Conservation (phyloP, 495 filamentous ascomycete species). For the Apodospora peruviana region DNA sequence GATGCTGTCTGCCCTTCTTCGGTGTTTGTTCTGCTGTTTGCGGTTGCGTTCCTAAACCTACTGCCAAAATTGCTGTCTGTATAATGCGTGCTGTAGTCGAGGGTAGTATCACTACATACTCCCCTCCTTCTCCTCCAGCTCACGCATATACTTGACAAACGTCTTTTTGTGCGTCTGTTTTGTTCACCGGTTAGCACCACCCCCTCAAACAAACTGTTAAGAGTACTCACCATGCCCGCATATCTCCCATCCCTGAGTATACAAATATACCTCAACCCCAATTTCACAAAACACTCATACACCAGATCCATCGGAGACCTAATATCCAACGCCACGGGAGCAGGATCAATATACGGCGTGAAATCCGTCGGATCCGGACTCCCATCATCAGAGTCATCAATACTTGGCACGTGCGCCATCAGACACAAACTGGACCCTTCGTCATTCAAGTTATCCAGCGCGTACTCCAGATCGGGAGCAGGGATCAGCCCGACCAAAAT, state of each 20-base stretch:
- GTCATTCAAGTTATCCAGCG: constrained; percentile 71
- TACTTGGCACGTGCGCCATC: constrained; percentile 62
- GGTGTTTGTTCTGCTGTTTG: no score
- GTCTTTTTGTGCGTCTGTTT: constrained; percentile 80
- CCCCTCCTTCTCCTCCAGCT: constrained; percentile 58
- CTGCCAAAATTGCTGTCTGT: no score
- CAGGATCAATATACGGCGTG: constrained; percentile 84
- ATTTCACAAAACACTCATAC: constrained; percentile 94
- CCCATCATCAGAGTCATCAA: constrained; percentile 53
- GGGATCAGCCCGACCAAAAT: constrained; percentile 89
- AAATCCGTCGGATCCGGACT: constrained; percentile 73
- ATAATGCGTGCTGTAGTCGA: no score
- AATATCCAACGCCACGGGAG: constrained; percentile 83
- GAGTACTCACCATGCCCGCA: constrained; percentile 68
- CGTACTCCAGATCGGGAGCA: constrained; percentile 90
- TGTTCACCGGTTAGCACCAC: constrained; percentile 16
- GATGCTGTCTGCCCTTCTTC: no score
- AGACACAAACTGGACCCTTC: constrained; percentile 70
- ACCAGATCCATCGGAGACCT: constrained; percentile 90
- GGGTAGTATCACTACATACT: not conserved
- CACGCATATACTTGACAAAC: constrained; percentile 90
- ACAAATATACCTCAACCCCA: constrained; percentile 89
- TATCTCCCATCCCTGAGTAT: constrained; percentile 78
- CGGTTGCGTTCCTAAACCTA: no score
- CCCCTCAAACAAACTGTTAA: not conserved